phyloP scores from a whole-genome alignment of 2,329 filamentous ascomycete species.

The Aspergillus neoniger region DNA sequence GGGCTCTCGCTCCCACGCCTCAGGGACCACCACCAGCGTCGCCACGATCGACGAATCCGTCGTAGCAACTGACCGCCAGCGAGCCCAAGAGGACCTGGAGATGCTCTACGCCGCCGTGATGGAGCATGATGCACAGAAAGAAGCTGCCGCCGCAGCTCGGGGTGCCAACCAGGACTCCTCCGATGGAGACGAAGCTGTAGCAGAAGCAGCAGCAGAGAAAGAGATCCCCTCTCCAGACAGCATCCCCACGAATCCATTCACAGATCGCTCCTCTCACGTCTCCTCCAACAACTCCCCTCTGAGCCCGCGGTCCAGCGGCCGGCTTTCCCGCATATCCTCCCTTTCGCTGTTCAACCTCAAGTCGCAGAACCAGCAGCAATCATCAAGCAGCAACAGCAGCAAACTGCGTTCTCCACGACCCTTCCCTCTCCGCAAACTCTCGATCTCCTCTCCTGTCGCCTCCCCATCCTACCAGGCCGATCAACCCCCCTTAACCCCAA shows the following conservation, averaged over 20 bases:
- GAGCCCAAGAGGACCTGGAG: conserved; percentile 81
- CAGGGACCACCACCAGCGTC: conserved; percentile 64
- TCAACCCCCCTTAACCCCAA: conserved; percentile 60
- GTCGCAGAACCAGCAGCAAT: conserved; percentile 24
- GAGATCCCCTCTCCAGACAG: conserved; percentile 28
- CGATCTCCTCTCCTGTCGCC: conserved; percentile 58
- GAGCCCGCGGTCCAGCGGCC: conserved; percentile 37
- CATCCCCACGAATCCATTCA: conserved; percentile 29
- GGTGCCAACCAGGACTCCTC: conserved; percentile 17
- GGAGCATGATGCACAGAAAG: conserved; percentile 71
- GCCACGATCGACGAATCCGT: conserved; percentile 75
- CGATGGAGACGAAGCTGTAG: conserved; percentile 1
- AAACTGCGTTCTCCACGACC: conserved; percentile 47
- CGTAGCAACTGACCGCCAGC: conserved; percentile 70
- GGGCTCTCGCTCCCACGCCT: conserved; percentile 38
- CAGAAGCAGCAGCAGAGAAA: conserved; percentile 8
- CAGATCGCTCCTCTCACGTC: conserved; percentile 23
- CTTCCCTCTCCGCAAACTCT: conserved; percentile 54
- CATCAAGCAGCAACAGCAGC: conserved; percentile 32
- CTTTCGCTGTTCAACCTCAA: conserved; percentile 44
- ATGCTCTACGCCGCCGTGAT: conserved; percentile 89
- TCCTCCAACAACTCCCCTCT: conserved; percentile 18
- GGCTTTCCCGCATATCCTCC: conserved; percentile 42
- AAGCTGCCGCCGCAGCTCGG: conserved; percentile 17
- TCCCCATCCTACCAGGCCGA: conserved; percentile 52